These are phyloP conservation scores for Phytophthora citrophthora DNA, from an alignment of 352 stramenopile species.

Conservation along the genomic window DNA sequence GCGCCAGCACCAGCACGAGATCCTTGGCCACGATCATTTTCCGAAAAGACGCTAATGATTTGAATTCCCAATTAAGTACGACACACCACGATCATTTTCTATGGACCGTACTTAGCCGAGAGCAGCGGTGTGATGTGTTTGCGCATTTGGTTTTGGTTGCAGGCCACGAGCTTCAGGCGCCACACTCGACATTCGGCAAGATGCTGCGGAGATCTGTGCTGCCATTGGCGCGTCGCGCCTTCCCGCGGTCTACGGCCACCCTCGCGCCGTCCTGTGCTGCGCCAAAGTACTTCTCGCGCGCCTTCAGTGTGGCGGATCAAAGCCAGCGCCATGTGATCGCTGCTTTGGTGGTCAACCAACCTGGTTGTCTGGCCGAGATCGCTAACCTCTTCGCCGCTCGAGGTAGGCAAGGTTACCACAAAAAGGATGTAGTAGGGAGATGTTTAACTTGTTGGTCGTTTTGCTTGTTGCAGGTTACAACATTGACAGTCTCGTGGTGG, in stretches of 20 bases:
- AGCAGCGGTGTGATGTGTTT: conserved; percentile 5
- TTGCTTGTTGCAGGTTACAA: conserved; percentile 69
- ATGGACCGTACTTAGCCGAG: conserved; percentile 19
- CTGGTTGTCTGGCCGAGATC: conserved; percentile 86
- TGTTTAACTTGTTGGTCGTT: conserved; percentile 4
- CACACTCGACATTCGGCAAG: conserved; percentile 35
- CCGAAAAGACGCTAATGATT: no score
- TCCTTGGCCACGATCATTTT: not conserved
- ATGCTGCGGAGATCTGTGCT: conserved; percentile 46
- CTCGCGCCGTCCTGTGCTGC: conserved; percentile 10
- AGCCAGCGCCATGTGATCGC: conserved; percentile 84
- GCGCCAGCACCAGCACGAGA: conserved; percentile 14
- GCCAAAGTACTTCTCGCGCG: conserved; percentile 33
- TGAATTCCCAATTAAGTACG: no score
- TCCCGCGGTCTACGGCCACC: conserved; percentile 18
- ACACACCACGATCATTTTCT: conserved; percentile 43
- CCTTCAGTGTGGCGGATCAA: conserved; percentile 47
- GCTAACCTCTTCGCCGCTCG: conserved; percentile 85
- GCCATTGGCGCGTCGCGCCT: conserved; percentile 35
- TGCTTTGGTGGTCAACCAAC: conserved; percentile 86
- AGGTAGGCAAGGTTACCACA: conserved; percentile 35
- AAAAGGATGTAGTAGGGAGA: not conserved
- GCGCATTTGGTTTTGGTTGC: conserved; percentile 14
- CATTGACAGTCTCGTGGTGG: conserved; percentile 89
- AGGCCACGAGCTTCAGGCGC: conserved; percentile 18